Evolutionary conservation across 306 rosid genomes (phyloP), one percentile per base, ranked within the genome.

Genomic region (Castanea sativa): DNA sequence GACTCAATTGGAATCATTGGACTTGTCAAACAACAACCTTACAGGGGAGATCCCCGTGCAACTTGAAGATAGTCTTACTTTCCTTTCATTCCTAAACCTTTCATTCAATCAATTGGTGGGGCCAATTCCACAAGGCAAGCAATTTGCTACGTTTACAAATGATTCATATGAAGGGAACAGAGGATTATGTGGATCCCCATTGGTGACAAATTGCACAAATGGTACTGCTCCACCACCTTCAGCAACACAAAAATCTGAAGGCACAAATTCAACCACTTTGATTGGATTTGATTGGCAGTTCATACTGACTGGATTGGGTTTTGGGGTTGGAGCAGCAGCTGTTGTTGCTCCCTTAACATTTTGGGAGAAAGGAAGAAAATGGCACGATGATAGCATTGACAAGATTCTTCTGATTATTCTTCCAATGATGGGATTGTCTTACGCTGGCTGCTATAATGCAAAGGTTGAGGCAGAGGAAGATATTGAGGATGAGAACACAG

Each of bases 241-340:
- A 72, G 27, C 4, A 20, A 4, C 81, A 55, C 20, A 12, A 4
- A 38, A 27, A 0, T 23, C 14, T 14, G 0, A 2, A 13, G 1
- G 63, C 18, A 19, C 25, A 10, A 53, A 0, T 53, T 79, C 84
- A 45, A 85, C 43, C 4, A 15, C 0, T 1, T 1, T 14, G 41
- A 57, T 5, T 49, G 57, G 75, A 76, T 78, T 84, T 83, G 95
- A 90, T 77, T 92, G 99, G 99, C 86, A 85, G 61, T 88, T 86
- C 71, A 83, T 90, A 61, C 78, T 65, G 52, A 84, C 81, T 25
- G 99, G 97, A 77, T 59, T 91, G 10, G 99, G 99, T 13, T 94
- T 87, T 38, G 99, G 99, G 57, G 88, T 84, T 15, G 99, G 99
- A 86, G 89, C 95, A 2, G 97, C 92, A 65, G 80, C 79, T n/a